phyloP scores from a whole-genome alignment of 352 stramenopile genomes.

The Globisporangium radiosum region DNA sequence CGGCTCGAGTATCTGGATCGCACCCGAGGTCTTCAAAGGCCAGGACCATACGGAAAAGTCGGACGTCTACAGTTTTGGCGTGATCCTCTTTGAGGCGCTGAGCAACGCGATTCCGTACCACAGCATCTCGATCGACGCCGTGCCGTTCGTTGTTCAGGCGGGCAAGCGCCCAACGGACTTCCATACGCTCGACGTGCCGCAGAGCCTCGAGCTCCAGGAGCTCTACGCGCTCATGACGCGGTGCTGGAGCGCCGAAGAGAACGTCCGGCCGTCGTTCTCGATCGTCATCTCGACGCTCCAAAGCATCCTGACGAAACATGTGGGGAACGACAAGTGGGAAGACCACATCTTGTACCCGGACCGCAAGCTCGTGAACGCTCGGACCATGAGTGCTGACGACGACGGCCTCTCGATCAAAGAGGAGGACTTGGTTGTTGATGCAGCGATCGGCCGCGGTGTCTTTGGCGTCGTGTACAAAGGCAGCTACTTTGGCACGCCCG shows the following conservation, averaged over 20 bases:
- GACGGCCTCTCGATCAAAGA: slow-evolving; percentile 76
- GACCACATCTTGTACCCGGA: slow-evolving; percentile 81
- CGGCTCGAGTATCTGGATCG: slow-evolving; percentile 89
- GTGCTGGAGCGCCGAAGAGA: slow-evolving; percentile 73
- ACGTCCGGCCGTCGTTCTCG: slow-evolving; percentile 72
- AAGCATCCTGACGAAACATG: slow-evolving; percentile 55
- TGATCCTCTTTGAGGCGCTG: slow-evolving; percentile 74
- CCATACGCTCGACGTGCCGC: slow-evolving; percentile 39
- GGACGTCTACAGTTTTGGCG: slow-evolving; percentile 86
- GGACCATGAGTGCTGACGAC: slow-evolving; percentile 35
- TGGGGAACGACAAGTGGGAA: slow-evolving; percentile 75
- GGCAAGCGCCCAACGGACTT: slow-evolving; percentile 80
- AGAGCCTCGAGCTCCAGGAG: slow-evolving; percentile 52
- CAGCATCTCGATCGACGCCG: slow-evolving; percentile 73
- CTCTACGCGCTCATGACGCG: slow-evolving; percentile 60
- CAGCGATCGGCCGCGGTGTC: slow-evolving; percentile 64
- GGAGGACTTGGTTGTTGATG: slow-evolving; percentile 67
- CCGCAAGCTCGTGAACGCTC: slow-evolving; percentile 57
- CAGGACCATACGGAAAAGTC: slow-evolving; percentile 83
- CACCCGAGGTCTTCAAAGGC: slow-evolving; percentile 86
- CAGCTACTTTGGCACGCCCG: slow-evolving; percentile 76
- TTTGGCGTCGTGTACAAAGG: slow-evolving; percentile 82
- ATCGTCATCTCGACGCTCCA: slow-evolving; percentile 76
- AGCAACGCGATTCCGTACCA: slow-evolving; percentile 63
- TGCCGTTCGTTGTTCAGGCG: slow-evolving; percentile 72